Evolutionary conservation across 768 basidiomycete genomes (phyloP).

Genomic region (Symmetrospora coprosmae): DNA sequence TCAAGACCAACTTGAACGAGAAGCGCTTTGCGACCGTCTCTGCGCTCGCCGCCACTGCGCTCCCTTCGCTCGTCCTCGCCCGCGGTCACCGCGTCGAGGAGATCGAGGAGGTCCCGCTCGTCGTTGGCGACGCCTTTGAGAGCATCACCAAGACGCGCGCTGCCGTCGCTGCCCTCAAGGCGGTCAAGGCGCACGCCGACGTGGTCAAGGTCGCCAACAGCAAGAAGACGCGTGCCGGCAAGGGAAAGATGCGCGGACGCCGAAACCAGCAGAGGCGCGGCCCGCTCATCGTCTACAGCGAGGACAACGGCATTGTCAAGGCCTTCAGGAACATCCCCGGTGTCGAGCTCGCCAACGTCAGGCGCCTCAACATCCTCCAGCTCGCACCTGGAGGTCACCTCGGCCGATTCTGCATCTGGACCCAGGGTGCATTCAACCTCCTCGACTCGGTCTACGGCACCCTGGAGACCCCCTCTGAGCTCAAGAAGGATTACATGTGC

Average conservation of each 20-base stretch:
- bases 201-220: slow-evolving; percentile 96
- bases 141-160: slow-evolving; percentile 92
- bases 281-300: slow-evolving; percentile 89
- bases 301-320: slow-evolving; percentile 93
- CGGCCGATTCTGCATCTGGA: slow-evolving; percentile 99
- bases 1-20: slow-evolving; percentile 99
- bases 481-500: slow-evolving; percentile 81
- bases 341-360: slow-evolving; percentile 90
- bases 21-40: slow-evolving; percentile 95
- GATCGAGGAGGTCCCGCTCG: slow-evolving; percentile 89
- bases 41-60: slow-evolving; percentile 90
- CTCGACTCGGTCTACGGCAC: slow-evolving; percentile 95
- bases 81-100: slow-evolving; percentile 98
- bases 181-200: slow-evolving; percentile 74
- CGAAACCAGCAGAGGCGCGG: slow-evolving; percentile 93
- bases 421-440: slow-evolving; percentile 76
- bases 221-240: slow-evolving; percentile 87
- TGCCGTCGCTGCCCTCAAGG: slow-evolving; percentile 82
- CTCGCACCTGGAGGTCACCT: slow-evolving; percentile 99
- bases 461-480: slow-evolving; percentile 65
- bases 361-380: slow-evolving; percentile 88
- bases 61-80: slow-evolving; percentile 94
- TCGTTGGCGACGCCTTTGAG: slow-evolving; percentile 63
- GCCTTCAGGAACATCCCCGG: slow-evolving; percentile 98
- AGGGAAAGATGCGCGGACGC: slow-evolving; percentile 94